Conservation (phyloP, 208 protist genomes). For the Trypanosoma lewisi region DNA sequence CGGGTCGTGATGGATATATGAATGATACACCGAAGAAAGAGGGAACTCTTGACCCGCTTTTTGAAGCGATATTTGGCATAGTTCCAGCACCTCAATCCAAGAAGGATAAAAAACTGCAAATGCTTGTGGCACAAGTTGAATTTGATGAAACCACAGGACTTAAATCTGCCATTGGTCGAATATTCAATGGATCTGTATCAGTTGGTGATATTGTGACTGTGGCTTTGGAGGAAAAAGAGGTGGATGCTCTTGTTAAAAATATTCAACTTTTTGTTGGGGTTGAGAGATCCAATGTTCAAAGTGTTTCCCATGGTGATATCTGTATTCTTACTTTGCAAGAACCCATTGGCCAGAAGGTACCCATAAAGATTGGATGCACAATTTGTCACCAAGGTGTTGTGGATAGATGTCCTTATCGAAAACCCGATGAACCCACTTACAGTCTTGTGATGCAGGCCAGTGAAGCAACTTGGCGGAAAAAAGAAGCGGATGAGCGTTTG, state of each 20-base stretch:
- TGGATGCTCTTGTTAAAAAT: conserved; percentile 83
- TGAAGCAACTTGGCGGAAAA: conserved; percentile 87
- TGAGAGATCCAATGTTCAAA: conserved; percentile 57
- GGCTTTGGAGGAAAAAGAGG: conserved; percentile 72
- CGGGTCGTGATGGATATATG: conserved; percentile 91
- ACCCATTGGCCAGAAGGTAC: conserved; percentile 82
- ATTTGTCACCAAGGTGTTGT: conserved; percentile 71
- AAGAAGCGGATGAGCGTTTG: conserved; percentile 83
- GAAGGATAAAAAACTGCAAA: conserved; percentile 72
- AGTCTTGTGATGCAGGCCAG: conserved; percentile 90
- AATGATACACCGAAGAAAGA: conserved; percentile 67
- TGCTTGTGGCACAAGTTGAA: conserved; percentile 95
- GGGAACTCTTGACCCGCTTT: conserved; percentile 89
- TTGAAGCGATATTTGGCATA: conserved; percentile 92
- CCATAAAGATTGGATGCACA: conserved; percentile 87
- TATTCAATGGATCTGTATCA: conserved; percentile 89
- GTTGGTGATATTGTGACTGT: conserved; percentile 87
- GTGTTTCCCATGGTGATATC: conserved; percentile 82
- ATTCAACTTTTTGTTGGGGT: conserved; percentile 88
- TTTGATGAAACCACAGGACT: conserved; percentile 69
- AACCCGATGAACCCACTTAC: conserved; percentile 95
- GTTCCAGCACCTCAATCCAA: conserved; percentile 70
- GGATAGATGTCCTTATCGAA: conserved; percentile 77
- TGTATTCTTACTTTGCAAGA: conserved; percentile 82
- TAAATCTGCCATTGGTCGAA: conserved; percentile 93